A percentile compares a stretch with the other conserved stretches of the same genome.
Evolutionary conservation across 2,329 filamentous ascomycete species (phyloP).

Genomic region (Lizonia empirigonia): DNA sequence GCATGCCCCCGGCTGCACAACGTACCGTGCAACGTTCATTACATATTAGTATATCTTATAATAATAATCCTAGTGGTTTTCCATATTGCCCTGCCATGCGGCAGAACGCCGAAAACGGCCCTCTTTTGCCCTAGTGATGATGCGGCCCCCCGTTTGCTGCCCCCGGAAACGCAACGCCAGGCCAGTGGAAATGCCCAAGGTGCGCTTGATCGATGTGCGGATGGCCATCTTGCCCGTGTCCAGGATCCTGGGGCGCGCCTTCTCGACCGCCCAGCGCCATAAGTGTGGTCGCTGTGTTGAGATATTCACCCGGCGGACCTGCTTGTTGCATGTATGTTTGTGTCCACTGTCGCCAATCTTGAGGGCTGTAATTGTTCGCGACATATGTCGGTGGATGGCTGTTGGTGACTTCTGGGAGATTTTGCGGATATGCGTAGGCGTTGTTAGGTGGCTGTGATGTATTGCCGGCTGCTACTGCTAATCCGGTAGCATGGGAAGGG

Average conservation of each 20-base stretch:
- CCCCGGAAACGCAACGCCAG: conserved; percentile 35
- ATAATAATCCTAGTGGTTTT: background rate
- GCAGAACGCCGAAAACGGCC: background rate
- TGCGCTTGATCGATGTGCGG: conserved; percentile 31
- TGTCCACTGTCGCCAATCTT: conserved; percentile 47
- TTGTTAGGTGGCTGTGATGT: conserved; percentile 30
- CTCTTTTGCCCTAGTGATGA: conserved; percentile 19
- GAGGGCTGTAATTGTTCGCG: conserved; percentile 32
- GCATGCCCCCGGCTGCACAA: background rate
- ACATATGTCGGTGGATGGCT: conserved; percentile 33
- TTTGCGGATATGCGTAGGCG: conserved; percentile 34
- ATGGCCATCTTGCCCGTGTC: conserved; percentile 22
- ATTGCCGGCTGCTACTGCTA: conserved; percentile 33
- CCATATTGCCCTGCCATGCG: background rate
- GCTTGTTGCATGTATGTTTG: conserved; percentile 39
- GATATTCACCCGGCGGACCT: conserved; percentile 38
- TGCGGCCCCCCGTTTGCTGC: conserved; percentile 30
- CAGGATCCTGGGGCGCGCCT: conserved; percentile 24
- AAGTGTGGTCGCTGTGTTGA: conserved; percentile 49
- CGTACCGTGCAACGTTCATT: background rate
- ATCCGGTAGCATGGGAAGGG: conserved; percentile 37
- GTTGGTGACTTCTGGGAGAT: conserved; percentile 21
- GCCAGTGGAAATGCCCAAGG: conserved; percentile 36
- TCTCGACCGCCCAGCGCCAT: conserved; percentile 47
- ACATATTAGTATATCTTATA: conserved; percentile 1